These are phyloP conservation scores for Manihot esculenta DNA, from an alignment of 441 rosid species.

Conservation along the genomic window DNA sequence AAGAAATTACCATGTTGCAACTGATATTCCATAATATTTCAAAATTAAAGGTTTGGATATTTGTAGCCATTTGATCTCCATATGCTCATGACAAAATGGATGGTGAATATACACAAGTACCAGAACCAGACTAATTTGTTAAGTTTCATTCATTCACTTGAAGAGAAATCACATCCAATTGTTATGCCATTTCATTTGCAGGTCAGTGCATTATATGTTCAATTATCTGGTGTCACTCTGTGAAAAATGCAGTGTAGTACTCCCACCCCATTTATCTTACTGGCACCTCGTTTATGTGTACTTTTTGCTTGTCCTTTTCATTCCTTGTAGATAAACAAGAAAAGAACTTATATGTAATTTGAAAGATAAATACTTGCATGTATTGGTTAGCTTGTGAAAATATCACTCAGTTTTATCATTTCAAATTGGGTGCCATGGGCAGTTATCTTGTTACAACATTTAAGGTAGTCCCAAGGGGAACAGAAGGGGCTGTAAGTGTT, in stretches of 20 bases:
- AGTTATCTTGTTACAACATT: slow-evolving; percentile 84
- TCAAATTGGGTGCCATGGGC: slow-evolving; percentile 15
- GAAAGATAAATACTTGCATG: background rate
- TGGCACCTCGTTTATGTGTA: background rate
- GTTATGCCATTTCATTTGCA: background rate
- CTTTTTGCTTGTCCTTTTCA: background rate
- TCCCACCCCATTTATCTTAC: background rate
- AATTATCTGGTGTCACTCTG: background rate
- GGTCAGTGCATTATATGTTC: background rate
- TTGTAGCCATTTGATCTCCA: too few species aligned
- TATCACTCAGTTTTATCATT: background rate
- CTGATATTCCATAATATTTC: too few species aligned
- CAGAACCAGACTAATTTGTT: background rate
- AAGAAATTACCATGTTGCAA: too few species aligned
- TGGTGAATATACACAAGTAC: background rate
- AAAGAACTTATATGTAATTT: background rate
- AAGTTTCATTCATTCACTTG: background rate
- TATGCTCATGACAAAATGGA: background rate
- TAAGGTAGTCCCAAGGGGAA: slow-evolving; percentile 90
- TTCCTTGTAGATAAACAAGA: background rate
- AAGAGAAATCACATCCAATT: background rate
- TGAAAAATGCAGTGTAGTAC: background rate
- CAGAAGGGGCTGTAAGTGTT: slow-evolving; percentile 91
- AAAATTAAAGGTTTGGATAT: too few species aligned
- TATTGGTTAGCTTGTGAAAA: background rate